Evolutionary conservation across 345 rosid species (phyloP), one percentile per base, ranked within the genome.

Genomic region (Aquilaria sinensis): DNA sequence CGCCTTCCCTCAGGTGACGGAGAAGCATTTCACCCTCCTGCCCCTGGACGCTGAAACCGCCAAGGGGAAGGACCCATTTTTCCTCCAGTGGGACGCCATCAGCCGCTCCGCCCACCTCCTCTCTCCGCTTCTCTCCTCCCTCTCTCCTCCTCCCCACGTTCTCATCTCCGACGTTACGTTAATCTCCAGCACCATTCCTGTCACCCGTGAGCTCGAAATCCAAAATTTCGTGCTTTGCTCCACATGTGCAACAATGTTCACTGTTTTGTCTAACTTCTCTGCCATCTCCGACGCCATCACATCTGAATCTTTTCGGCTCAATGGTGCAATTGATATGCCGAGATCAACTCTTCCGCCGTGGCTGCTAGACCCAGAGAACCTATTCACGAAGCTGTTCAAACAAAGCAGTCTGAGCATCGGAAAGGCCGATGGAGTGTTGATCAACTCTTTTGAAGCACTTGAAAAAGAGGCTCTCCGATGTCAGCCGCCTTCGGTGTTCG

Each of bases 401-500:
- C 61, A 63, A 2, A 54, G 60, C 16, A 15, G 68, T 43, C 29
- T 4, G 11, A 68, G 47, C 4, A 12, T 78, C 41, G 23, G 9
- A 16, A 45, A 56, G 34, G 45, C 65, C 4, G 48, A 67, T 15
- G 86, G 81, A 2, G 60, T 81, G 10, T 12, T 81, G 56, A 58
- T 77, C 9, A 77, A 81, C 71, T 63, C 76, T 4, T 75, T 75
- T n/a, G 80, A 70, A 41, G 62, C 51, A 50, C 64, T 84, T 5
- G 83, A 84, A 62, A 13, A 43, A 5, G 58, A 71, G 10, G 23
- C 72, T 0, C 68, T 79, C 1, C 31, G 1, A 16, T 71, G 70
- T 16, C 54, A 76, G 5, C 70, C 61, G 8, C 86, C 84, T 1
- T 70, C 69, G 4, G 3, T 75, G 7, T 62, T 68, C 15, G 10